These are phyloP conservation scores for Corinectria fuckeliana DNA, from an alignment of 2,329 filamentous ascomycete species.

Conservation along the genomic window DNA sequence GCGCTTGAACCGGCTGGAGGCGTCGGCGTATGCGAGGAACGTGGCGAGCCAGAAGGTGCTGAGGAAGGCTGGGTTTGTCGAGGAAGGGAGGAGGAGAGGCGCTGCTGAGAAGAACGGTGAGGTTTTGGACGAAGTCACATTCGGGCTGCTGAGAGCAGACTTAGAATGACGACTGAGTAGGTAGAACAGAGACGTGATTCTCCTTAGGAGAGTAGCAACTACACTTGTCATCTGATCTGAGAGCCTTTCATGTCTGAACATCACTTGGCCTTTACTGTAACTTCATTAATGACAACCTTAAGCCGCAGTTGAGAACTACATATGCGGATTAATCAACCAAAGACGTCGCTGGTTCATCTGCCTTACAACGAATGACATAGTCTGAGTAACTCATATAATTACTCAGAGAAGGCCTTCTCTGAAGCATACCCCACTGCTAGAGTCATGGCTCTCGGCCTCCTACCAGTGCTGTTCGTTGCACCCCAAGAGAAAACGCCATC, in stretches of 20 bases:
- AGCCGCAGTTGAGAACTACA: too few relatives aligned
- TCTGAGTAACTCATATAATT: not conserved
- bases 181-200: not conserved
- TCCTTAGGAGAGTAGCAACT: not conserved
- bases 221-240: too few relatives aligned
- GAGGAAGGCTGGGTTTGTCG: conserved; percentile 49
- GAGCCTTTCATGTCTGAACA: too few relatives aligned
- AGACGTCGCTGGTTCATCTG: not conserved
- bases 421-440: not conserved
- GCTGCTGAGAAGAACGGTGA: conserved; percentile 51
- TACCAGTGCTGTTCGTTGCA: not conserved
- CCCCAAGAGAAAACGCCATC: not conserved
- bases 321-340: too few relatives aligned
- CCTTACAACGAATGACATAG: not conserved
- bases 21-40: conserved; percentile 47
- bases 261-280: not conserved
- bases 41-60: conserved; percentile 51
- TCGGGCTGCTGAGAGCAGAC: conserved; percentile 49
- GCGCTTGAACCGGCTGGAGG: conserved; percentile 51
- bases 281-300: not conserved
- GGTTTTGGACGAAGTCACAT: conserved; percentile 47
- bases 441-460: not conserved
- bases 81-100: conserved; percentile 52
- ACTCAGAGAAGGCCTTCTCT: not conserved
- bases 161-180: conserved; percentile 12